Conservation (phyloP, 768 basidiomycete genomes). For the Lenzites betulinus region DNA sequence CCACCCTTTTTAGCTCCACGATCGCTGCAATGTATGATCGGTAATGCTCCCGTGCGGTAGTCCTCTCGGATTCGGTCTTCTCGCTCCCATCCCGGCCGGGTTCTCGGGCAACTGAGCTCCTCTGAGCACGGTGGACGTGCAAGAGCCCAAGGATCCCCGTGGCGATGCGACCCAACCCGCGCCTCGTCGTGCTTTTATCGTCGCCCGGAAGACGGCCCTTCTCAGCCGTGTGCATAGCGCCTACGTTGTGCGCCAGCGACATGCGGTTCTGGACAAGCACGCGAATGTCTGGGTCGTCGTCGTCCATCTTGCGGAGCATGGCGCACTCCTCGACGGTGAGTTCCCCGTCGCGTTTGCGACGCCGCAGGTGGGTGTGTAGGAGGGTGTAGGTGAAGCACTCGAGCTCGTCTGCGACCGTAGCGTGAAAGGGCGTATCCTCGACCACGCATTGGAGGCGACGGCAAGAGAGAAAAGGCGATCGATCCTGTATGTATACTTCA, state of each 20-base stretch:
- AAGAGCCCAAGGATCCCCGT: background rate
- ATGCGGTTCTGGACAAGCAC: background rate
- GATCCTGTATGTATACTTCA: background rate
- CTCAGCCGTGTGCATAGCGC: background rate
- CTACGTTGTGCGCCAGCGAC: background rate
- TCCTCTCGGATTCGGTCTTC: too few relatives aligned
- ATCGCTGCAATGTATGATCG: too few relatives aligned
- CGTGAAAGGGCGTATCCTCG: background rate
- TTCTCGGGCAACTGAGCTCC: too few relatives aligned
- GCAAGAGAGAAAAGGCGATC: background rate
- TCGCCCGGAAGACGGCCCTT: background rate
- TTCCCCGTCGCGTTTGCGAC: slow-evolving; percentile 3
- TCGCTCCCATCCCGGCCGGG: too few relatives aligned
- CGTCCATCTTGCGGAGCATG: background rate
- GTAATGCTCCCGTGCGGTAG: too few relatives aligned
- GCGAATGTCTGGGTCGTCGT: background rate
- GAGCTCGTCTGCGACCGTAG: background rate
- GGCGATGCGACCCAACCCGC: background rate
- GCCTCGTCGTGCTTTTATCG: background rate
- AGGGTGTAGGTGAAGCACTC: background rate
- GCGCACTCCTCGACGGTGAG: slow-evolving; percentile 1
- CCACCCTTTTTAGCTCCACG: too few relatives aligned
- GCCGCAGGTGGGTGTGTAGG: background rate
- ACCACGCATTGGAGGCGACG: background rate
- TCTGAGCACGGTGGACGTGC: background rate